Conservation (phyloP, 2,329 filamentous ascomycete species). For the Magnaporthales sp. region DNA sequence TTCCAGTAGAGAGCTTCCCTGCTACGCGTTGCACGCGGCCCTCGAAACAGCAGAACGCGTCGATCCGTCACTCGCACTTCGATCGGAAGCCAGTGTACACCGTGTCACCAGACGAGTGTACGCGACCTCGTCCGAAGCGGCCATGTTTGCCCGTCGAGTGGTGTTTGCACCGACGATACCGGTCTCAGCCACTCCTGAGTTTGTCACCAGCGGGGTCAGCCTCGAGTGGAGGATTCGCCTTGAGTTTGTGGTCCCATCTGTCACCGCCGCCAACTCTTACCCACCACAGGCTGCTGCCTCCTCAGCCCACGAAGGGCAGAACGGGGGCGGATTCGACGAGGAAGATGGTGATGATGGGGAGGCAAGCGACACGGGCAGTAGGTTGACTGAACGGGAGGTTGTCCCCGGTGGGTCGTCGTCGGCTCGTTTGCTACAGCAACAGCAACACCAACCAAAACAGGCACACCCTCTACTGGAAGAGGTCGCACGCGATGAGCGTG, state of each 20-base stretch:
- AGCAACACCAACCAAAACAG: neutral
- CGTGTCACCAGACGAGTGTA: slow-evolving; percentile 79
- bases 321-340: slow-evolving; percentile 21
- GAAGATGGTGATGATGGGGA: slow-evolving; percentile 20
- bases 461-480: slow-evolving; percentile 62
- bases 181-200: slow-evolving; percentile 75
- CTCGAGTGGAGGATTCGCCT: slow-evolving; percentile 84
- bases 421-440: slow-evolving; percentile 15
- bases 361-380: slow-evolving; percentile 5
- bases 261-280: neutral
- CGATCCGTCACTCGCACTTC: slow-evolving; percentile 68
- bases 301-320: slow-evolving; percentile 14
- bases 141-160: slow-evolving; percentile 69
- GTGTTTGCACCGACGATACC: slow-evolving; percentile 82
- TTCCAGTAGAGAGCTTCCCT: slow-evolving; percentile 64
- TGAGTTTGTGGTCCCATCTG: slow-evolving; percentile 75
- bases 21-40: slow-evolving; percentile 75
- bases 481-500: slow-evolving; percentile 69
- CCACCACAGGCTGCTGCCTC: neutral
- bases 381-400: slow-evolving; percentile 2
- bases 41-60: slow-evolving; percentile 84
- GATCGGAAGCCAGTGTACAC: slow-evolving; percentile 77
- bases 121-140: slow-evolving; percentile 69
- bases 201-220: slow-evolving; percentile 80
- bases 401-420: neutral